Percentiles rank a stretch among this genome's conserved stretches.
phyloP scores from a whole-genome alignment of 2,329 filamentous ascomycete genomes.

The Pyrenochaeta sp. region DNA sequence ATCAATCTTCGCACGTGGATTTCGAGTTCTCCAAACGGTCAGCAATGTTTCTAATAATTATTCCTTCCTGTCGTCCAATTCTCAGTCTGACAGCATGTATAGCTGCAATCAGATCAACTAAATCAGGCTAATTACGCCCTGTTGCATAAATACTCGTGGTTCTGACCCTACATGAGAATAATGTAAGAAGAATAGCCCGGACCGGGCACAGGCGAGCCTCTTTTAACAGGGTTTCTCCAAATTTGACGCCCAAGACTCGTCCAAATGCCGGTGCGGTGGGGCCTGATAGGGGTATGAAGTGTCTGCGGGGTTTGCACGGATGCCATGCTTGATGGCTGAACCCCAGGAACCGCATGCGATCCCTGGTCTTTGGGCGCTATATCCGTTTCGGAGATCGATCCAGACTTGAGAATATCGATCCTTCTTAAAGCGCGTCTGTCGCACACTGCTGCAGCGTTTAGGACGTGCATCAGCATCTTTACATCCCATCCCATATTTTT shows the following conservation, averaged over 20 bases:
- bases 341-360: constrained; percentile 11
- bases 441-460: background rate
- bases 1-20: background rate
- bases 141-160: constrained; percentile 4
- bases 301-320: constrained; percentile 20
- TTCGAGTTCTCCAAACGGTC: background rate
- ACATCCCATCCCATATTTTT: background rate
- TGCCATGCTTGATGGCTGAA: constrained; percentile 11
- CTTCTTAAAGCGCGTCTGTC: constrained; percentile 14
- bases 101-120: background rate
- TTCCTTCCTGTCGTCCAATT: background rate
- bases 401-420: constrained; percentile 9
- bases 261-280: constrained; percentile 22
- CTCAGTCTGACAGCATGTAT: background rate
- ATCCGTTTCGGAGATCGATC: background rate
- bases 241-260: constrained; percentile 5
- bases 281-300: constrained; percentile 11
- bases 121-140: constrained; percentile 8
- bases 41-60: background rate
- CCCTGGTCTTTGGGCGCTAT: constrained; percentile 4
- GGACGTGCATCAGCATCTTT: background rate
- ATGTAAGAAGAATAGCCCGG: background rate
- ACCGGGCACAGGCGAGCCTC: constrained; percentile 6
- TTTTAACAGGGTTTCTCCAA: constrained; percentile 16
- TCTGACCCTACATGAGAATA: constrained; percentile 6